phyloP scores from a whole-genome alignment of 1,284 basidiomycete genomes.

The Ceratobasidium sp. region DNA sequence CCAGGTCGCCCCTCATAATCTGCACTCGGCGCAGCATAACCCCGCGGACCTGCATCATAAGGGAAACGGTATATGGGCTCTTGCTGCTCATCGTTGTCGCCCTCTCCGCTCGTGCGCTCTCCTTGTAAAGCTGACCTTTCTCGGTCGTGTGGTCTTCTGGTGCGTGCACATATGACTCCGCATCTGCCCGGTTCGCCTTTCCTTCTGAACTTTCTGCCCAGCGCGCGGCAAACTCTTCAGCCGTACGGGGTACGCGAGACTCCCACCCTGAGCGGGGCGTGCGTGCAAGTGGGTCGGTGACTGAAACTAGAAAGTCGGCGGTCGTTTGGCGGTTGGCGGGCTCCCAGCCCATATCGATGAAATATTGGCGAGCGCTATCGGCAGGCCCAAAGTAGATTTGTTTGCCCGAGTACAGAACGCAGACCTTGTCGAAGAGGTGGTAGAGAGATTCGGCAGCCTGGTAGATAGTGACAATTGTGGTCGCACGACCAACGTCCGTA shows the following conservation, averaged over 20 bases:
- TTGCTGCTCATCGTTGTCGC: conserved; percentile 53
- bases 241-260: conserved; percentile 64
- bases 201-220: conserved; percentile 60
- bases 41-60: conserved; percentile 69
- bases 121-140: conserved; percentile 55
- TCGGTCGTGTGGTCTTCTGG: conserved; percentile 63
- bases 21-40: conserved; percentile 74
- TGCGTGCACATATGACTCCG: conserved; percentile 62
- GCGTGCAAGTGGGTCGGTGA: conserved; percentile 72
- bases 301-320: conserved; percentile 70
- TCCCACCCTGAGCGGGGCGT: conserved; percentile 62
- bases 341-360: conserved; percentile 74
- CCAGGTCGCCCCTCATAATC: conserved; percentile 69
- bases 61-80: conserved; percentile 62
- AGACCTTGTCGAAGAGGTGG: conserved; percentile 60
- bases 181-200: conserved; percentile 59
- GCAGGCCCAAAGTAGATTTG: conserved; percentile 62
- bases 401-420: conserved; percentile 61
- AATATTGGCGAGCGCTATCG: conserved; percentile 58
- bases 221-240: conserved; percentile 68
- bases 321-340: conserved; percentile 78
- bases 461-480: conserved; percentile 60
- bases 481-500: conserved; percentile 47
- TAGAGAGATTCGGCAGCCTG: conserved; percentile 55
- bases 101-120: conserved; percentile 64